Base-by-base conservation (phyloP, 2,329 filamentous ascomycete species). In the Colletotrichum sp. region DNA sequence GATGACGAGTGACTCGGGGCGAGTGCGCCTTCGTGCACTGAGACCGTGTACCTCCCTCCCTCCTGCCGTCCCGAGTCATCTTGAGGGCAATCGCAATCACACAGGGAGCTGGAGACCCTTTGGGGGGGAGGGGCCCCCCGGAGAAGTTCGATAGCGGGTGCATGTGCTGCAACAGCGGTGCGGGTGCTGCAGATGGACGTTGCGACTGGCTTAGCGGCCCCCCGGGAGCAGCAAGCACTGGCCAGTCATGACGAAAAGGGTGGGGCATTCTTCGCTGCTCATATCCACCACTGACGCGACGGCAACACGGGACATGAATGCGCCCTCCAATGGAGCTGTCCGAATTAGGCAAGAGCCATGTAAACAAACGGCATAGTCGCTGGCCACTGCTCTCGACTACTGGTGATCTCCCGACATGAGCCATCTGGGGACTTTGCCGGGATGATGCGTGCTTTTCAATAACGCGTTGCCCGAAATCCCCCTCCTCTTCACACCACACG, bases 1-100 rank as follows among this genome's bases (percentile, higher is more conserved):
- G 74, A 80, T 28, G n/a, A 64, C 76, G 80, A 81, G 80, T 52
- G 59, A 63, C 66, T 55, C 36, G 64, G 32, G 49, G 52, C 21
- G 44, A 18, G 32, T 16, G 52, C 30, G 30, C 66, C 66, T 59
- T 66, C 3, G 15, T 13, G 39, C 30, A 44, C 36, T 66, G 64
- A 18, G 24, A 32, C 24, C 36, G 64, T 18, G 39, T 67, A 67
- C 34, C 63, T 66, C 44, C 34, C 63, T 65, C 44, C 36, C 60
- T 64, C 60, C 18, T 32, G 18, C 60, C 28, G 28, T 62, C 57
- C 59, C 60, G 57, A 62, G 32, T 63, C 60, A 39, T 34, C 60
- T 63, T 21, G 60, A 65, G 34, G 16, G 34, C 10, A 65, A 65
- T 65, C 62, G 21, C 60, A 32, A 64, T 21, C 44, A 52, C 44